Evolutionary conservation across 176 grass and related monocot species (phyloP).

Genomic region (Triticum aestivum): IWGSC_CS_RefSeq_v2.1 NC_057811.1:144590807-144591306

Average conservation of each 20-base stretch:
- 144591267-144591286: constrained; percentile 48
- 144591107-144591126: not conserved
- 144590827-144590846: not conserved
- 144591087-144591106: not conserved
- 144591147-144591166: not conserved
- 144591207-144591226: constrained; percentile 35
- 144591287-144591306: constrained; percentile 44
- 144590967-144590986: not conserved
- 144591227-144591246: constrained; percentile 74
- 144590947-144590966: not conserved
- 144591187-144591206: not conserved
- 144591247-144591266: constrained; percentile 81
- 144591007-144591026: constrained; percentile 5
- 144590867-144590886: not conserved
- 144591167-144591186: not conserved
- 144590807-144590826: not conserved
- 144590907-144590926: not conserved
- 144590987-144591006: not conserved
- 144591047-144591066: not conserved
- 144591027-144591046: not conserved
- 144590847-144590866: not conserved
- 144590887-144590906: not conserved
- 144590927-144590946: not conserved
- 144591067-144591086: not conserved
- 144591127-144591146: not conserved